Conservation (phyloP, 1,284 basidiomycete genomes). For the Mycosarcoma mackinlayi region DNA sequence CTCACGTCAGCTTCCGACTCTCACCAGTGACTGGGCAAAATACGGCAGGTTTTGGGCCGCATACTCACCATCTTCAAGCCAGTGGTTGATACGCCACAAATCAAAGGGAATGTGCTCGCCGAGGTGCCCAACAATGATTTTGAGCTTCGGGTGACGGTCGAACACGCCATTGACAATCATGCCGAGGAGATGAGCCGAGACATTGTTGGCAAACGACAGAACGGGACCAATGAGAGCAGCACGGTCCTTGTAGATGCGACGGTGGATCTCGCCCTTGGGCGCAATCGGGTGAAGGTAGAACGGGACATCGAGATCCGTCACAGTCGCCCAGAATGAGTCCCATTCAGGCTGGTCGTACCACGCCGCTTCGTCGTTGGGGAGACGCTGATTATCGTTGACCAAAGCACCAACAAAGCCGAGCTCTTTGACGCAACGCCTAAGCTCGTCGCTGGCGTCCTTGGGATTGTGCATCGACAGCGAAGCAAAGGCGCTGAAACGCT, state of each 20-base stretch:
- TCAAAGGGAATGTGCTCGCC: slow-evolving; percentile 68
- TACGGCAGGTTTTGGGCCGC: not conserved
- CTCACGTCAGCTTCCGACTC: not conserved
- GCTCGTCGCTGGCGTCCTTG: slow-evolving; percentile 63
- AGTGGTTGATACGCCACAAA: slow-evolving; percentile 68
- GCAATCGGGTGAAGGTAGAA: slow-evolving; percentile 69
- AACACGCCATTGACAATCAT: slow-evolving; percentile 69
- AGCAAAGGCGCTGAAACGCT: slow-evolving; percentile 67
- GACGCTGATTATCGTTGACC: slow-evolving; percentile 51
- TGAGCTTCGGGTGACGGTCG: slow-evolving; percentile 68
- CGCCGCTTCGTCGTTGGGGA: slow-evolving; percentile 44
- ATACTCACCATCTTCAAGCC: slow-evolving; percentile 62
- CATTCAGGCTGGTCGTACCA: slow-evolving; percentile 51
- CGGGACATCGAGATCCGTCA: slow-evolving; percentile 66
- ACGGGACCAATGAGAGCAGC: slow-evolving; percentile 67
- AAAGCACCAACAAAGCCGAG: slow-evolving; percentile 46
- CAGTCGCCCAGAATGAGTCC: slow-evolving; percentile 64
- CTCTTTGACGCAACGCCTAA: slow-evolving; percentile 64
- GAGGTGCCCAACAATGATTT: slow-evolving; percentile 68
- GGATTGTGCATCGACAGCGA: slow-evolving; percentile 68
- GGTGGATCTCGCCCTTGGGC: slow-evolving; percentile 63
- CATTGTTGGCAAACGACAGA: slow-evolving; percentile 67
- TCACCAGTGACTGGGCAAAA: not conserved
- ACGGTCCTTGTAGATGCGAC: slow-evolving; percentile 65
- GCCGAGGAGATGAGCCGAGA: slow-evolving; percentile 65